Evolutionary conservation across 768 basidiomycete genomes (phyloP).

Genomic region (Rhizopogon rudus): DNA sequence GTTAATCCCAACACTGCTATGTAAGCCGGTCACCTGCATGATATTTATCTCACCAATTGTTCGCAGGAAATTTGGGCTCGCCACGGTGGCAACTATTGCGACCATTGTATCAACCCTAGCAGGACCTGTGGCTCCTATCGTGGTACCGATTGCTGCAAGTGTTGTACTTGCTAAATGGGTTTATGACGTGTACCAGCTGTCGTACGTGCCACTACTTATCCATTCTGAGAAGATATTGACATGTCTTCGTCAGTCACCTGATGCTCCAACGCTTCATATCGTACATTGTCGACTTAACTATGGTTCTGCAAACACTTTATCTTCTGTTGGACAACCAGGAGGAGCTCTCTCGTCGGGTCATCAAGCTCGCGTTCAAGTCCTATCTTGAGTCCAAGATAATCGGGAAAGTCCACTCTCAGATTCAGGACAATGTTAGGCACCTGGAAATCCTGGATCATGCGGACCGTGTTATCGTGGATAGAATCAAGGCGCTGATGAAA

Average conservation of each 20-base stretch:
- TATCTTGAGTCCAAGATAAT: too few relatives aligned
- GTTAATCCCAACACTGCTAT: neutral
- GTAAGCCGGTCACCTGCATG: neutral
- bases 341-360: too few relatives aligned
- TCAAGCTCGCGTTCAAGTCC: too few relatives aligned
- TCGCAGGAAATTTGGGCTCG: neutral
- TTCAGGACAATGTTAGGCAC: too few relatives aligned
- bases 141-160: neutral
- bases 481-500: too few relatives aligned
- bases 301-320: conserved; percentile 18
- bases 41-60: neutral
- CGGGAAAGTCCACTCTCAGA: too few relatives aligned
- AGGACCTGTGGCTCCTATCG: neutral
- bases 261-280: conserved; percentile 15
- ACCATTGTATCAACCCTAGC: neutral
- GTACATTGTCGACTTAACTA: conserved; percentile 22
- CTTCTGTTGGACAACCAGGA: neutral
- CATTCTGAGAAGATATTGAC: neutral
- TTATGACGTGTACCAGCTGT: neutral
- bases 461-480: too few relatives aligned
- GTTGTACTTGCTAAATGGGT: neutral
- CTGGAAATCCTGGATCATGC: too few relatives aligned
- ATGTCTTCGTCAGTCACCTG: neutral
- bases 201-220: neutral
- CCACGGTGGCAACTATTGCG: neutral